phyloP scores from a whole-genome alignment of 805 yeast genomes.

The Nakazawaea ernobii region DNA sequence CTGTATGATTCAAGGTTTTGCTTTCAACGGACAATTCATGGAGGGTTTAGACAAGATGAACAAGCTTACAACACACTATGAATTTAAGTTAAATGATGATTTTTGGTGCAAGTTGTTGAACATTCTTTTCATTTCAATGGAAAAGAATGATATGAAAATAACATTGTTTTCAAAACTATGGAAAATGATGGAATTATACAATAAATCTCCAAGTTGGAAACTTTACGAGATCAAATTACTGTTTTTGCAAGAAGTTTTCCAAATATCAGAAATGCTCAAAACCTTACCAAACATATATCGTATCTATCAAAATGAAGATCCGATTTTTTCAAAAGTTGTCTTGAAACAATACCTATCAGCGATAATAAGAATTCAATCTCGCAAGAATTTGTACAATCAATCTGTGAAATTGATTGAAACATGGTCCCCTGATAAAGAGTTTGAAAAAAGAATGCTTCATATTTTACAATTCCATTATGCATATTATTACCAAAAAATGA shows the following conservation, averaged over 20 bases:
- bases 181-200: conserved; percentile 10
- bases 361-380: conserved; percentile 5
- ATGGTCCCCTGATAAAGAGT: conserved; percentile 19
- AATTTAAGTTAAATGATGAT: conserved; percentile 14
- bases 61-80: conserved; percentile 18
- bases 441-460: conserved; percentile 15
- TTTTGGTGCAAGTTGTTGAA: conserved; percentile 23
- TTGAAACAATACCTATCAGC: conserved; percentile 3
- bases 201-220: background rate
- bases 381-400: conserved; percentile 16
- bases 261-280: background rate
- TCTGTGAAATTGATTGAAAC: conserved; percentile 22
- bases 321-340: conserved; percentile 15
- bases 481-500: conserved; percentile 15
- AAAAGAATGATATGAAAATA: conserved; percentile 19
- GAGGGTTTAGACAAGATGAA: conserved; percentile 22
- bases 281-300: conserved; percentile 15
- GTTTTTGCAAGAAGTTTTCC: background rate
- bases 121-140: conserved; percentile 18
- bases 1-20: conserved; percentile 23
- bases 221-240: conserved; percentile 10
- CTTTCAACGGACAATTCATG: conserved; percentile 21
- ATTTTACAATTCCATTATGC: conserved; percentile 15
- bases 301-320: conserved; percentile 15
- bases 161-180: conserved; percentile 10